Base-by-base conservation (phyloP, 371 early-diverging fungal species). In the Coemansia sp. region DNA sequence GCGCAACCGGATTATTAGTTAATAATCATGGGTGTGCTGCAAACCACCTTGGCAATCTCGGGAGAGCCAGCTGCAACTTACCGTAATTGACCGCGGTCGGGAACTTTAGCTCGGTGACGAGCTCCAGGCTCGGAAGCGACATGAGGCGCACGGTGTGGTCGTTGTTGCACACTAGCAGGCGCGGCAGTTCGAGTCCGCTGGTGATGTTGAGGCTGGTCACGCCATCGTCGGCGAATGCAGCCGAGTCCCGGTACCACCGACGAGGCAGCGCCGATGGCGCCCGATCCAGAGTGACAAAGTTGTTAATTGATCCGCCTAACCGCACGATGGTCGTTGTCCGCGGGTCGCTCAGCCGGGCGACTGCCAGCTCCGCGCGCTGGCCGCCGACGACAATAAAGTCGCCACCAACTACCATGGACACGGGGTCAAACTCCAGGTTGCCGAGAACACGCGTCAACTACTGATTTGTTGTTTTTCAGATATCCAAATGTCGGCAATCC, bases 331-430 rank as follows among this genome's bases (percentile, higher is more conserved):
- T 70, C 11, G 54, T 33, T 7, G 74, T 72, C 78, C 82, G 80
- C 32, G 82, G 82, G 34, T 77, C 80, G 37, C 74, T 52, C 11
- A 90, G 75, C 56, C 86, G 83, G 34, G 85, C 81, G 6, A 91
- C 85, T 31, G 83, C 82, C 14, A 91, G 77, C 66, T 92, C 90
- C 24, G 86, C 84, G n/a, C 88, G 82, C 71, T 87, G 88, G 2
- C 92, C 92, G n/a, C 92, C 92, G 2, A 86, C 90, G 0, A 86
- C 91, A 10, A 92, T 69, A 67, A 82, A 87, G 29, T 87, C 88
- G 37, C 67, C 72, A 29, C 64, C 67, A 39, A 86, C 74, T 0
- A 86, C 82, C 62, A 89, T 81, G 2, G 86, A 86, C 24, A 88
- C 85, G 40, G 90, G 90, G 24, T 83, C 81, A 72, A 89, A 90